A percentile compares a stretch with the other conserved stretches of the same genome.
Evolutionary conservation across 2,329 filamentous ascomycete species (phyloP).

Genomic region (Sphaerulina musiva): DNA sequence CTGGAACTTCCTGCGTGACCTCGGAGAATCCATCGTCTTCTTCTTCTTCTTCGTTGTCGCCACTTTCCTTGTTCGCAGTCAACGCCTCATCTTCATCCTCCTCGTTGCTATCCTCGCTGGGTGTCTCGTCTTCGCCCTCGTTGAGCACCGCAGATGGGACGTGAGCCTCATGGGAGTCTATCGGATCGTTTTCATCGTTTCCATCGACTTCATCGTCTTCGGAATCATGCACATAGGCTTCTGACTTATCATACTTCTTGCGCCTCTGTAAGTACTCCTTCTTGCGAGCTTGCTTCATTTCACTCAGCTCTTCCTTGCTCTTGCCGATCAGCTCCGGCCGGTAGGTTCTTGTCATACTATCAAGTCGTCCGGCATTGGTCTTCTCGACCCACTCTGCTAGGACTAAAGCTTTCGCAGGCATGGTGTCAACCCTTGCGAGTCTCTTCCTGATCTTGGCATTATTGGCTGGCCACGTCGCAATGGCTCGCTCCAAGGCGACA

Average conservation of each 20-base stretch:
- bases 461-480: slow-evolving; percentile 22
- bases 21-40: slow-evolving; percentile 1
- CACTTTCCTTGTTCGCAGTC: not conserved
- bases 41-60: not conserved
- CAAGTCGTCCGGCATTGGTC: slow-evolving; percentile 7
- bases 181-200: not conserved
- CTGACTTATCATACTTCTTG: slow-evolving; percentile 1
- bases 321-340: slow-evolving; percentile 17
- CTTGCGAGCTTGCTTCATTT: slow-evolving; percentile 15
- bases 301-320: slow-evolving; percentile 15
- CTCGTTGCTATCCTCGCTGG: not conserved
- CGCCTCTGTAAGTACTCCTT: not conserved
- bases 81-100: not conserved
- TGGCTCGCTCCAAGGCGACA: slow-evolving; percentile 25
- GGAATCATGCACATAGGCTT: slow-evolving; percentile 9
- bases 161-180: not conserved
- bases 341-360: slow-evolving; percentile 16
- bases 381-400: slow-evolving; percentile 20
- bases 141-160: not conserved
- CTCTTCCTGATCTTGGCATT: slow-evolving; percentile 15
- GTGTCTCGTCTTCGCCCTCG: not conserved
- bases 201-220: slow-evolving; percentile 11
- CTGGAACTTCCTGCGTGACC: slow-evolving; percentile 4
- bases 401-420: slow-evolving; percentile 18
- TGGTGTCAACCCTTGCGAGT: slow-evolving; percentile 15